Conservation (phyloP, 345 rosid species). For the Lepidium africanum region DNA sequence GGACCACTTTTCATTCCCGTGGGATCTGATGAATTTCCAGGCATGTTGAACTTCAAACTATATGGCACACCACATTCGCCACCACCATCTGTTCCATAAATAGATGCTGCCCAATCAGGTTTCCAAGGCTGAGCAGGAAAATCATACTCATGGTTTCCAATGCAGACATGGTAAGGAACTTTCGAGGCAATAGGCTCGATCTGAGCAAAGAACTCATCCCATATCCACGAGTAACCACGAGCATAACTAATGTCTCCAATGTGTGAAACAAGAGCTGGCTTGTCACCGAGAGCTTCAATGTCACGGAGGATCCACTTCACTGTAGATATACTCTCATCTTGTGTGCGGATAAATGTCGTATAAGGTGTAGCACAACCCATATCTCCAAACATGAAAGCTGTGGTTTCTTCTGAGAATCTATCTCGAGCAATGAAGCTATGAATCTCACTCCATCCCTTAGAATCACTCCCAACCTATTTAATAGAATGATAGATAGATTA, state of each 20-base stretch:
- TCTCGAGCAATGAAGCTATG: constrained; percentile 59
- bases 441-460: constrained; percentile 73
- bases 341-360: constrained; percentile 60
- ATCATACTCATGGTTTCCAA: constrained; percentile 91
- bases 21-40: constrained; percentile 73
- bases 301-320: constrained; percentile 87
- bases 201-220: constrained; percentile 85
- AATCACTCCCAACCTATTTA: constrained; percentile 71
- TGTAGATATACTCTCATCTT: constrained; percentile 75
- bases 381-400: constrained; percentile 82
- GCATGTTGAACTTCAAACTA: constrained; percentile 80
- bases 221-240: constrained; percentile 82
- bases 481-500: neutral
- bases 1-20: constrained; percentile 70
- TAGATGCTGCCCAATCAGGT: constrained; percentile 59
- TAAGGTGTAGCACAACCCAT: constrained; percentile 87
- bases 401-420: constrained; percentile 44
- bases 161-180: constrained; percentile 88
- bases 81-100: constrained; percentile 79
- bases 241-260: constrained; percentile 96
- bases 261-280: constrained; percentile 67
- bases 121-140: constrained; percentile 91
- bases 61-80: constrained; percentile 96
- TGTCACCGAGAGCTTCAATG: constrained; percentile 64
- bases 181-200: constrained; percentile 74